Evolutionary conservation across 208 protist genomes (phyloP), one percentile per base, ranked within the genome.

Genomic region (Acanthamoeba polyphaga): DNA sequence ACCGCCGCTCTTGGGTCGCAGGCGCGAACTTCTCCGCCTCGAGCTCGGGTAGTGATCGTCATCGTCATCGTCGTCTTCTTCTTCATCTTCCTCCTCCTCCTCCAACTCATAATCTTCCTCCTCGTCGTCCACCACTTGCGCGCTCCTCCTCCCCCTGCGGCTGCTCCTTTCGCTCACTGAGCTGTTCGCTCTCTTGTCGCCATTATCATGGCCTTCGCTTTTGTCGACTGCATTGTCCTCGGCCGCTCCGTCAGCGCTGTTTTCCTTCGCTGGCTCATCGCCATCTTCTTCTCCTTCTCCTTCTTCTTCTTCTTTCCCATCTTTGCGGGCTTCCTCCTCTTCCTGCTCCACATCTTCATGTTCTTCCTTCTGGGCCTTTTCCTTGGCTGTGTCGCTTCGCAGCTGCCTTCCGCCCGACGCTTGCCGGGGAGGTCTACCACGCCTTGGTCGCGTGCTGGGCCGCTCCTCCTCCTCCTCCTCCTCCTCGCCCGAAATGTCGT

Each of bases 21-120:
- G n/a, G 19, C 55, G 32, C 22, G 34, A 32, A 85, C 55, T 85
- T 7, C 58, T 22, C 13, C 76, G 32, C 51, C 92, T 90, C 24
- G 27, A 15, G 19, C 92, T 90, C 24, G 27, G 24, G 19, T 68
- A 22, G 32, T 91, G 84, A 24, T 92, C 87, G 24, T 76, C 87
- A 22, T 92, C 87, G 27, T 92, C 64, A 6, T 92, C 87, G 60
- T 94, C 92, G 78, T 94, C 74, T 1, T 94, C 91, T 8, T 94
- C 92, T 17, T 94, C 92, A 0, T 90, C 92, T 19, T 92, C 92
- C 32, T 92, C 87, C 0, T 89, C 80, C 24, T 91, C 92, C 15
- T 92, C 87, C 24, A 62, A 22, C 12, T 92, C 87, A 19, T 92
- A 66, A 0, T 92, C 87, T 32, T 94, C 92, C 46, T 94, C 92